Evolutionary conservation across 2,329 filamentous ascomycete species (phyloP).

Genomic region (Aspergillus japonicus): DNA sequence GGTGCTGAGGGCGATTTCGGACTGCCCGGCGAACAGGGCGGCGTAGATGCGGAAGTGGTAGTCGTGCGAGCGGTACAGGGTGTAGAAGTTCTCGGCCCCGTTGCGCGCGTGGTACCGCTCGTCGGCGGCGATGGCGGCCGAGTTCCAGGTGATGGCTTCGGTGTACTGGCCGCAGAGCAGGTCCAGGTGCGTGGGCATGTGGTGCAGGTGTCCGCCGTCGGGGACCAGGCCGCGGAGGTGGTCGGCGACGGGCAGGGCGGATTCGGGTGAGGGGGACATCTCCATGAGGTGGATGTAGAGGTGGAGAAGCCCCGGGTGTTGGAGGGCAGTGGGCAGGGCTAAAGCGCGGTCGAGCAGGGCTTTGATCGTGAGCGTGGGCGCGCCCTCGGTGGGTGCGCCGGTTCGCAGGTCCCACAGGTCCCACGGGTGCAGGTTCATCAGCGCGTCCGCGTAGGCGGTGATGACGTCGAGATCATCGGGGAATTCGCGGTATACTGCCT

Average conservation of each 20-base stretch:
- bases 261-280: conserved; percentile 66
- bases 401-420: conserved; percentile 60
- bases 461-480: conserved; percentile 59
- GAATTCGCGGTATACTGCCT: conserved; percentile 51
- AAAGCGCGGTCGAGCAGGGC: conserved; percentile 59
- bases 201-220: conserved; percentile 66
- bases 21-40: conserved; percentile 71
- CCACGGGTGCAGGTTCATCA: conserved; percentile 67
- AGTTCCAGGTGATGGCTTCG: conserved; percentile 65
- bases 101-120: conserved; percentile 60
- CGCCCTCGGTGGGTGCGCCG: conserved; percentile 53
- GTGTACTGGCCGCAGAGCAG: conserved; percentile 69
- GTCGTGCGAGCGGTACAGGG: conserved; percentile 25
- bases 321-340: conserved; percentile 41
- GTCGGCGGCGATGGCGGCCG: conserved; percentile 64
- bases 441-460: conserved; percentile 60
- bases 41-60: conserved; percentile 60
- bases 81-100: conserved; percentile 68
- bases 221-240: conserved; percentile 63
- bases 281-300: conserved; percentile 76
- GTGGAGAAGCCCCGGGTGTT: conserved; percentile 69
- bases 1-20: conserved; percentile 59
- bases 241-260: conserved; percentile 61
- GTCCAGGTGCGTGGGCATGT: conserved; percentile 77
- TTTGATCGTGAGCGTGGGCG: conserved; percentile 59